A percentile compares a stretch with the other conserved stretches of the same genome.
phyloP scores from a whole-genome alignment of 1,139 yeast species.

The Yamadazyma taylorii region DNA sequence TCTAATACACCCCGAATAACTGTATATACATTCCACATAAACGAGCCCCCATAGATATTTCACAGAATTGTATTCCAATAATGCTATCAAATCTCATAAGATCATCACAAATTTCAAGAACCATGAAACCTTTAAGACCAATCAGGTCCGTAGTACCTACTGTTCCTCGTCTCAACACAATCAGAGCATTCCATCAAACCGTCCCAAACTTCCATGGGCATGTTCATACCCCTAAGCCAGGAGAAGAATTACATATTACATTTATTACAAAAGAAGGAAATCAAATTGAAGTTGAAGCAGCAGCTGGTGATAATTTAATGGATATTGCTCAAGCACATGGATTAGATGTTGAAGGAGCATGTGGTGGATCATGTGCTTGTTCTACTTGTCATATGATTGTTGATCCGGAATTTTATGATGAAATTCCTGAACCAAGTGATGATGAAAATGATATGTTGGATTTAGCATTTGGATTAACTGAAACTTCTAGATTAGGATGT shows the following conservation, averaged over 20 bases:
- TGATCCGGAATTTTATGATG: constrained; percentile 91
- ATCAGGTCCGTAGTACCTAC: too few relatives aligned
- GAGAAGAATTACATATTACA: constrained; percentile 88
- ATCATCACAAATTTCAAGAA: neutral
- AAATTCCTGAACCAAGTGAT: constrained; percentile 91
- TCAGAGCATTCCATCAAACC: constrained; percentile 23
- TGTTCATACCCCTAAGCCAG: constrained; percentile 84
- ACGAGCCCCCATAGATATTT: too few relatives aligned
- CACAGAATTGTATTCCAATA: too few relatives aligned
- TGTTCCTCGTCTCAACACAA: neutral
- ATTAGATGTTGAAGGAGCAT: constrained; percentile 96
- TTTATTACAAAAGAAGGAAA: constrained; percentile 91
- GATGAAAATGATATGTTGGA: constrained; percentile 99
- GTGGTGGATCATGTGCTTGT: constrained; percentile 99
- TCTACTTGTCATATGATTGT: constrained; percentile 96
- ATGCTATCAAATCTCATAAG: too few relatives aligned
- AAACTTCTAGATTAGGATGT: constrained; percentile 94
- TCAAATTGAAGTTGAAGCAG: constrained; percentile 78
- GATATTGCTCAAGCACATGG: constrained; percentile 95
- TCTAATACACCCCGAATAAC: too few relatives aligned
- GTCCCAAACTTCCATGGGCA: constrained; percentile 64
- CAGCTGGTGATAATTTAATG: constrained; percentile 87
- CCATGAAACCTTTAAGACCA: neutral
- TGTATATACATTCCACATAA: too few relatives aligned
- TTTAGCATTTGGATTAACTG: constrained; percentile 94